Percentiles rank a stretch among this genome's conserved stretches.
These are phyloP conservation scores for Eucalyptus tenuipes DNA, from an alignment of 345 rosid genomes.

Conservation along the genomic window DNA sequence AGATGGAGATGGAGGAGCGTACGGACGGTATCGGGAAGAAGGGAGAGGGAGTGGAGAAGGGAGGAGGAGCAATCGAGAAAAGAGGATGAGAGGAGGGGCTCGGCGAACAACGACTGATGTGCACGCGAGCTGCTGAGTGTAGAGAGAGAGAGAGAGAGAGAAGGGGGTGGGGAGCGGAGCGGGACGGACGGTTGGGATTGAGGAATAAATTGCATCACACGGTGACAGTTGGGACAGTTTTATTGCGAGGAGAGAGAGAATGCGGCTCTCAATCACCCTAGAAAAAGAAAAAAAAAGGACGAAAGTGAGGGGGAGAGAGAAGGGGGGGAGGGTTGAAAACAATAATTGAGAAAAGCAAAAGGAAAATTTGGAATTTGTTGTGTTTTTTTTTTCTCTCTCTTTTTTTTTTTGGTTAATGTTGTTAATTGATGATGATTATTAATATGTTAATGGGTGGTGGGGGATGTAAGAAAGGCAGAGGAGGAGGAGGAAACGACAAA, in stretches of 20 bases:
- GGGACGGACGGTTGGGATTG: slow-evolving; percentile 11
- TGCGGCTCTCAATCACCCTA: slow-evolving; percentile 1
- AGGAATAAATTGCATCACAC: slow-evolving; percentile 2
- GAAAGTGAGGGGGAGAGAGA: neutral
- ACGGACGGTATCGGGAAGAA: neutral
- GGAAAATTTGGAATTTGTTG: neutral
- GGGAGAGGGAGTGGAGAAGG: neutral
- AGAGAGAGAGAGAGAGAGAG: neutral
- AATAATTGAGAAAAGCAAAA: neutral
- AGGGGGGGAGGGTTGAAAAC: neutral
- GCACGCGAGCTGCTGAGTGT: neutral
- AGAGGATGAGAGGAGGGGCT: neutral
- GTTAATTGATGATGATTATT: no score
- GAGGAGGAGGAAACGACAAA: neutral
- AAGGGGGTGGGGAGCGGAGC: neutral
- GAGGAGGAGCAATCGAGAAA: neutral
- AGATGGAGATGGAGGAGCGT: neutral
- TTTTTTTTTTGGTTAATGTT: neutral
- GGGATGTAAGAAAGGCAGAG: neutral
- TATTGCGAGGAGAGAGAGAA: neutral
- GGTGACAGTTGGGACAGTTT: slow-evolving; percentile 15
- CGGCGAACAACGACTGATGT: neutral
- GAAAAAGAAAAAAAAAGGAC: neutral
- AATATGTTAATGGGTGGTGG: neutral
- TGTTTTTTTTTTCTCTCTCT: neutral